Percentiles rank a stretch among this genome's conserved stretches.
These are phyloP conservation scores for Cladosporium austrohemisphaericum DNA, from an alignment of 2,329 filamentous ascomycete species.

Conservation along the genomic window DNA sequence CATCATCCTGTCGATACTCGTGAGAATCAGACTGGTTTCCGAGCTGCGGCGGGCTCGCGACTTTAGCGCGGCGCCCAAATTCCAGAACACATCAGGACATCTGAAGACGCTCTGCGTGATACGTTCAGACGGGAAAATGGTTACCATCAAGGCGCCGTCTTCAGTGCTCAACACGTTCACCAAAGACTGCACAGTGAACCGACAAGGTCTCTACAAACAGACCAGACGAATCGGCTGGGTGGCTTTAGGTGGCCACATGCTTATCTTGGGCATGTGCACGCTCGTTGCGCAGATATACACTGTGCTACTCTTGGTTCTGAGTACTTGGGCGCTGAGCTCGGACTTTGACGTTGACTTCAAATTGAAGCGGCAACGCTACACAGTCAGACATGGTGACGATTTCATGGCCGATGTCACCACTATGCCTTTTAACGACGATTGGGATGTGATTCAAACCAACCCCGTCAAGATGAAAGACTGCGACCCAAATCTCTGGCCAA, in stretches of 20 bases:
- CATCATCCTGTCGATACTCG: conserved; percentile 11
- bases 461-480: not conserved
- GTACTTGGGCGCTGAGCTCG: conserved; percentile 3
- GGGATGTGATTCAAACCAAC: not conserved
- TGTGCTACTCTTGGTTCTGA: not conserved
- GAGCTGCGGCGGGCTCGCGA: conserved; percentile 6
- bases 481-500: no score
- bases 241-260: conserved; percentile 6
- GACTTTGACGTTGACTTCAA: not conserved
- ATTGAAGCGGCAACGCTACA: not conserved
- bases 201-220: not conserved
- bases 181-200: not conserved
- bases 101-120: not conserved
- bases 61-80: no score
- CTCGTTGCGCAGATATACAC: conserved; percentile 11
- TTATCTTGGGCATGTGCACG: conserved; percentile 8
- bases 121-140: conserved; percentile 6
- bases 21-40: conserved; percentile 6
- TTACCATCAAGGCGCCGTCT: not conserved
- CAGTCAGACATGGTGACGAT: not conserved
- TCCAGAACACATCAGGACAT: not conserved
- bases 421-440: conserved; percentile 1
- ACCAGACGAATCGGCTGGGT: conserved; percentile 2
- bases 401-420: not conserved
- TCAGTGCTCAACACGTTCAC: not conserved